Evolutionary conservation across 2,329 filamentous ascomycete genomes (phyloP).

Genomic region (Capronia americana): DNA sequence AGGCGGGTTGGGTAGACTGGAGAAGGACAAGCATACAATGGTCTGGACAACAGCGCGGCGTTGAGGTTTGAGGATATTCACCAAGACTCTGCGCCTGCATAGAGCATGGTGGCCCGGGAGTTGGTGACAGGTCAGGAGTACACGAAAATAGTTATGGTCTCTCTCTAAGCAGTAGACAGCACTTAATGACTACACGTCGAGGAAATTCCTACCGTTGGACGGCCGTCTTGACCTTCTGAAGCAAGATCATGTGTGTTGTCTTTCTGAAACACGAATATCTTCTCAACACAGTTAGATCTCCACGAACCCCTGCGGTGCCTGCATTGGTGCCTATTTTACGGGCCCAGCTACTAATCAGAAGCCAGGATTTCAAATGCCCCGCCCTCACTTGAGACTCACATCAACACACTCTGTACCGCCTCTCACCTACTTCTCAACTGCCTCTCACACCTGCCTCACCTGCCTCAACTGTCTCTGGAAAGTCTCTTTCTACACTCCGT

Average conservation of each 20-base stretch:
- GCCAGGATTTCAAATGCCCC: not conserved
- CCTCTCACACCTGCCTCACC: not conserved
- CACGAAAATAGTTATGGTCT: not conserved
- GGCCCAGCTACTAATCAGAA: not conserved
- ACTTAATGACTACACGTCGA: not conserved
- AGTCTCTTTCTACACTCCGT: too few species aligned
- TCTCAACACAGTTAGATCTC: not conserved
- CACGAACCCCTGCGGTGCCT: not conserved
- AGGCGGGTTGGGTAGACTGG: conserved; percentile 10
- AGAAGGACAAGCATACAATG: conserved; percentile 3
- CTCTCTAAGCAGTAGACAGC: not conserved
- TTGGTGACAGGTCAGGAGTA: not conserved
- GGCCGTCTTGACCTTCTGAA: not conserved
- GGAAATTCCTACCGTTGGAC: not conserved
- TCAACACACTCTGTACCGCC: not conserved
- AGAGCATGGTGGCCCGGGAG: not conserved
- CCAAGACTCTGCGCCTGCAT: not conserved
- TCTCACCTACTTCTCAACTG: not conserved
- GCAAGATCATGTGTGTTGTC: not conserved
- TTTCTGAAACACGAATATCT: not conserved
- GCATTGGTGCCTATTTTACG: not conserved
- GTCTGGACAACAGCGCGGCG: conserved; percentile 4
- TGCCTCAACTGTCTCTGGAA: too few species aligned
- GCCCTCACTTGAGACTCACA: not conserved
- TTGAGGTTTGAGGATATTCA: not conserved